phyloP scores from a whole-genome alignment of 2,329 filamentous ascomycete genomes.

The Phialophora macrospora region DNA sequence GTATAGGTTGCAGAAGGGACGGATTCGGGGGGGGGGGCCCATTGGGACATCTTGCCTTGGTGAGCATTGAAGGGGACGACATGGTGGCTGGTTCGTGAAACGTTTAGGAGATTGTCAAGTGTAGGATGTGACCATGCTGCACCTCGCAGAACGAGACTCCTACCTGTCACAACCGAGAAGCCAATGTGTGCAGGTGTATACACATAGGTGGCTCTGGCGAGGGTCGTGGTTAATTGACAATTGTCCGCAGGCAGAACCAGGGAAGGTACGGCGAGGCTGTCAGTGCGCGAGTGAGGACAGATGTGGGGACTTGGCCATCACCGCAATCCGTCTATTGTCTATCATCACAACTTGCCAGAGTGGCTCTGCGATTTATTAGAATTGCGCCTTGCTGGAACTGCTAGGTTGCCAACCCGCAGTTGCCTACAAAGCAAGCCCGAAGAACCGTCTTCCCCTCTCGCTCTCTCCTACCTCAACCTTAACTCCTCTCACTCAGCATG shows the following conservation, averaged over 20 bases:
- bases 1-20: not conserved
- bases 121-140: constrained; percentile 23
- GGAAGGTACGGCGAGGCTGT: constrained; percentile 29
- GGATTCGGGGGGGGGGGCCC: not conserved
- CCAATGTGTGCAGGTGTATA: constrained; percentile 21
- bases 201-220: constrained; percentile 29
- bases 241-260: constrained; percentile 27
- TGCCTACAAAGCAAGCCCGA: not conserved
- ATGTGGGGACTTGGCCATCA: constrained; percentile 22
- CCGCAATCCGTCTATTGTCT: constrained; percentile 9
- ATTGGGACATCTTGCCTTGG: constrained; percentile 34
- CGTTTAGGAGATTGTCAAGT: constrained; percentile 12
- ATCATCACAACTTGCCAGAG: constrained; percentile 28
- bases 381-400: not conserved
- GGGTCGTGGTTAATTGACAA: constrained; percentile 26
- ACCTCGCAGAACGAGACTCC: constrained; percentile 9
- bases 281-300: constrained; percentile 3
- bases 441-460: not conserved
- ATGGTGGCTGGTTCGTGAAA: constrained; percentile 28
- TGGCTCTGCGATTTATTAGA: constrained; percentile 18
- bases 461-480: constrained; percentile 2
- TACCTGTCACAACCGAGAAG: constrained; percentile 5
- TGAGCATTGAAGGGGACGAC: constrained; percentile 39
- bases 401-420: constrained; percentile 11
- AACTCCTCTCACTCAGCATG: constrained; percentile 26